Conservation (phyloP, 805 yeast genomes). For the Blastobotrys chiropterorum region DNA sequence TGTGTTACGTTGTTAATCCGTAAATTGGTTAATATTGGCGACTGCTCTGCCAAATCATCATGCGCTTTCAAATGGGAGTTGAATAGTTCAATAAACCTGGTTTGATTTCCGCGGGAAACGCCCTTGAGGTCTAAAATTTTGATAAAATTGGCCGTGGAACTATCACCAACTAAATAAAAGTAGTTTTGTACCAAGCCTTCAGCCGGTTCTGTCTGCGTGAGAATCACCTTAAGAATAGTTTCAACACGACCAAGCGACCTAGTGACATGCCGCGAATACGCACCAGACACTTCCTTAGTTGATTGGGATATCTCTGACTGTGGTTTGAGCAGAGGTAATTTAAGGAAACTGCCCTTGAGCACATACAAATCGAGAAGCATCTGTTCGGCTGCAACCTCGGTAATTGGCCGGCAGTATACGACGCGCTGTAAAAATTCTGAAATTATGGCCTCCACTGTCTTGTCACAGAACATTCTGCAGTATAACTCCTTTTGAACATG, state of each 20-base stretch:
- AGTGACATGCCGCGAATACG: conserved; percentile 40
- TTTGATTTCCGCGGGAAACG: conserved; percentile 36
- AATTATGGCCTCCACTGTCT: conserved; percentile 59
- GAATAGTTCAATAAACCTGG: conserved; percentile 36
- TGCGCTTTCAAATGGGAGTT: conserved; percentile 33
- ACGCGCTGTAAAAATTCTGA: conserved; percentile 52
- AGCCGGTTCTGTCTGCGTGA: conserved; percentile 61
- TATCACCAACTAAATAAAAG: conserved; percentile 61
- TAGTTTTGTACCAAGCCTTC: conserved; percentile 58
- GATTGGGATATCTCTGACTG: conserved; percentile 7
- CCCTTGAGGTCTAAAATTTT: conserved; percentile 64
- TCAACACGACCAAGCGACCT: conserved; percentile 44
- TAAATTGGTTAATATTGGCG: conserved; percentile 21
- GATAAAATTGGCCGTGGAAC: conserved; percentile 52
- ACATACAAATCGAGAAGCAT: conserved; percentile 64
- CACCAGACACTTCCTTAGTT: conserved; percentile 26
- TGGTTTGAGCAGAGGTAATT: conserved; percentile 21
- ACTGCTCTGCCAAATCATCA: conserved; percentile 28
- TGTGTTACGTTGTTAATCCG: conserved; percentile 3
- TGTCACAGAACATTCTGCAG: conserved; percentile 67
- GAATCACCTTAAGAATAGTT: conserved; percentile 58
- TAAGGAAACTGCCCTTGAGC: conserved; percentile 48
- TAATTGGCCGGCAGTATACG: conserved; percentile 57
- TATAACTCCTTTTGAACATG: conserved; percentile 61
- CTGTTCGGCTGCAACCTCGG: conserved; percentile 72